Base-by-base conservation (phyloP, 2,329 filamentous ascomycete species). In the Chrysosphaeria jannelii region DNA sequence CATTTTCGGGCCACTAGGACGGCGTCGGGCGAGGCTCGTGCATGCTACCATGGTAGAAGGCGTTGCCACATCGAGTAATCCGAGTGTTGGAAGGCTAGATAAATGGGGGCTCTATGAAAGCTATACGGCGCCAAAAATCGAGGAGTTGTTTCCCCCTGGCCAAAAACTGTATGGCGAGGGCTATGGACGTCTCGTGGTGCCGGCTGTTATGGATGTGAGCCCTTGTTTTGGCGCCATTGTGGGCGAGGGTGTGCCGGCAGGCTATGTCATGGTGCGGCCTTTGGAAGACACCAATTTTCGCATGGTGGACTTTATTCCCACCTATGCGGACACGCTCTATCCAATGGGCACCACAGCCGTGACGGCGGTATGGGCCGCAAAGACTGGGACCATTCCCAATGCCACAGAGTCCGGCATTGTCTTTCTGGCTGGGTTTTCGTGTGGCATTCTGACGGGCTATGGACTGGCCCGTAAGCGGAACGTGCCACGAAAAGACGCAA, bases 161-260 rank as follows among this genome's bases (percentile, higher is more conserved):
- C n/a, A n/a, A n/a, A n/a, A n/a, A n/a, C n/a, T n/a, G n/a, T 89
- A 70, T 43, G 81, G 81, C 3, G 41, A 79, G 23, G 76, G 72
- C 4, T 51, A 74, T 15, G 78, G 76, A 5, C 66, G 75, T 24
- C 64, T 76, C 7, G 75, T 70, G 10, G 48, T 66, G 13, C 72
- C 74, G 2, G 91, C 91, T 36, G 59, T 71, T 17, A 79, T 91
- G 69, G 79, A 90, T 38, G 60, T 90, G 17, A 90, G 78, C 37
- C 72, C 81, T 35, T 58, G 61, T 6, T 79, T 72, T 38, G 81
- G 81, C 6, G 60, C 81, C 45, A 47, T 89, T 6, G 67, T 74
- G 25, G 81, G 78, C 3, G 76, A 90, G 46, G 79, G 76, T 2
- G 75, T 69, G 26, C 78, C 78, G 0, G 72, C 74, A 23, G 79